Percentiles rank a stretch among this genome's conserved stretches.
These are phyloP conservation scores for Saccharomycopsis oosterbeekiorum DNA, from an alignment of 805 yeast species.

Conservation along the genomic window DNA sequence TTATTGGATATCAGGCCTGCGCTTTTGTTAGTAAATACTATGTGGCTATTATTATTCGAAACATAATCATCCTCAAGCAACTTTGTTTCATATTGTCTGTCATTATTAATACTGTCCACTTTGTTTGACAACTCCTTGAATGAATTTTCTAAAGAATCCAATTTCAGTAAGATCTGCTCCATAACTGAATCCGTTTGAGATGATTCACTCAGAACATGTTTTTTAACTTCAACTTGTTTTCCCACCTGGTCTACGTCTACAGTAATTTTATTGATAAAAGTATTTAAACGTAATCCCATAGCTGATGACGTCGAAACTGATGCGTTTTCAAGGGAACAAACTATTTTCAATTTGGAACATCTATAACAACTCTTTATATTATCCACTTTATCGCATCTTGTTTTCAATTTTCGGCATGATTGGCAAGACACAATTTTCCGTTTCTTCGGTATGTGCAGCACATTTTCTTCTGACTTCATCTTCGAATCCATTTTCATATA, in stretches of 20 bases:
- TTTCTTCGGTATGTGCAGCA: not conserved
- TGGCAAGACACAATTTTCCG: conserved; percentile 29
- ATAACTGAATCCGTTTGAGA: not conserved
- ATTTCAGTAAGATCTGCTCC: not conserved
- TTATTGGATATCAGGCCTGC: conserved; percentile 2
- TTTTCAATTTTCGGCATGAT: conserved; percentile 45
- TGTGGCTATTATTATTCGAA: not conserved
- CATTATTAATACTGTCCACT: not conserved
- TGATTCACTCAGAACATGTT: not conserved
- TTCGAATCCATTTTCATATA: not conserved
- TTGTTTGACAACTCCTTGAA: not conserved
- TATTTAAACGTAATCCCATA: conserved; percentile 1
- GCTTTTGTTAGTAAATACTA: not conserved
- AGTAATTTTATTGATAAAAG: not conserved
- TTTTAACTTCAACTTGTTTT: not conserved
- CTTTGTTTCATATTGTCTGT: not conserved
- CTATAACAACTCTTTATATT: conserved; percentile 37
- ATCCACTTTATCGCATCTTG: conserved; percentile 40
- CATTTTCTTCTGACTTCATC: not conserved
- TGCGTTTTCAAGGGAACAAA: conserved; percentile 34
- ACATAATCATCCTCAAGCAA: not conserved
- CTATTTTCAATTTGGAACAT: conserved; percentile 37
- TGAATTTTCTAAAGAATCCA: conserved; percentile 5
- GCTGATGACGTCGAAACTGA: conserved; percentile 21
- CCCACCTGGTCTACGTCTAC: conserved; percentile 9